phyloP scores from a whole-genome alignment of 2,329 filamentous ascomycete genomes.

The Colletotrichum higginsianum region DNA sequence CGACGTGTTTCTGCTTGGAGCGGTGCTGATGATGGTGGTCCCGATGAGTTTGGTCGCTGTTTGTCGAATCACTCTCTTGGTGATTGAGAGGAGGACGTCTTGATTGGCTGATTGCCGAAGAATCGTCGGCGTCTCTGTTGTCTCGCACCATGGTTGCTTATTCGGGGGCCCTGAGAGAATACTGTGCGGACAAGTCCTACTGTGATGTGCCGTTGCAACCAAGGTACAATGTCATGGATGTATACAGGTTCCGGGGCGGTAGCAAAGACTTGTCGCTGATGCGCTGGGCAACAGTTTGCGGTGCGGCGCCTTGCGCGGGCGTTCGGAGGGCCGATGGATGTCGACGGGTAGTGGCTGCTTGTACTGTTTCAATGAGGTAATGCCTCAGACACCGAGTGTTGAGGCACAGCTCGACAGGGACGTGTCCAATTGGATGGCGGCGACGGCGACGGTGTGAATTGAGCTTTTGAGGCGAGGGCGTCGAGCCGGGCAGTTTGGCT shows the following conservation, averaged over 20 bases:
- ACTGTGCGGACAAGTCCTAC: conserved; percentile 1
- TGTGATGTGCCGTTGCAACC: conserved; percentile 9
- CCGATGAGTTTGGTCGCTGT: conserved; percentile 50
- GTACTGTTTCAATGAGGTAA: conserved; percentile 36
- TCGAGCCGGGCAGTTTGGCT: not conserved
- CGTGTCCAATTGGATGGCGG: conserved; percentile 26
- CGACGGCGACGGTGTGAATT: not conserved
- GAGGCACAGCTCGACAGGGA: not conserved
- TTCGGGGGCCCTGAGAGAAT: conserved; percentile 17
- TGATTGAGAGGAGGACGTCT: conserved; percentile 61
- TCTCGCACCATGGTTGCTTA: conserved; percentile 58
- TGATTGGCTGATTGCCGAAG: conserved; percentile 68
- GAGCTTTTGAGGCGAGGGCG: conserved; percentile 4
- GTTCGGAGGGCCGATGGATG: conserved; percentile 32
- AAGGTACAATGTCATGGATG: conserved; percentile 21
- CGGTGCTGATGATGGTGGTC: conserved; percentile 49
- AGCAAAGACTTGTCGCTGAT: conserved; percentile 27
- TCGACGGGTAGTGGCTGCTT: conserved; percentile 20
- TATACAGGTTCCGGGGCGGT: conserved; percentile 25
- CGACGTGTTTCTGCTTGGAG: conserved; percentile 58
- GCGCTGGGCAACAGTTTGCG: conserved; percentile 16
- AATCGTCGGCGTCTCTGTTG: conserved; percentile 62
- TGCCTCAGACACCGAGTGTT: conserved; percentile 14
- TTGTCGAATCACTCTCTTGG: conserved; percentile 55
- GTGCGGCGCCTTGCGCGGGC: conserved; percentile 9